These are phyloP conservation scores for Astrothelium macrocarpum DNA, from an alignment of 495 filamentous ascomycete species.

Conservation along the genomic window DNA sequence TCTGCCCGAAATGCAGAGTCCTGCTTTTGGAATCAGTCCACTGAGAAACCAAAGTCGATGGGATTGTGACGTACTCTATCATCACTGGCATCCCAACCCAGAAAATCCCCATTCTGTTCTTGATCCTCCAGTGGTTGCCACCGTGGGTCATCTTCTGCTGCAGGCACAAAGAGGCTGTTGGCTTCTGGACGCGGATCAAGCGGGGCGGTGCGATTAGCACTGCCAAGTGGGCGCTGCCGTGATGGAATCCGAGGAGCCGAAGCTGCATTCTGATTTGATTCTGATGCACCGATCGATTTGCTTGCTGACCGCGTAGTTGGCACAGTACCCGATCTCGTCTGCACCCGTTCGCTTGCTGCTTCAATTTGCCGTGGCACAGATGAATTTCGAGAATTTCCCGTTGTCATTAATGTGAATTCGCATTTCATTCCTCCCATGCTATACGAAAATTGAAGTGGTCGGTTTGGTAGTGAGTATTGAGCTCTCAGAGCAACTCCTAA, in stretches of 20 bases:
- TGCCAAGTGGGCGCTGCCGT: background rate
- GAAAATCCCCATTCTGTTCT: slow-evolving; percentile 54
- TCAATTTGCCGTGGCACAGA: slow-evolving; percentile 30
- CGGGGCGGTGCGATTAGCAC: background rate
- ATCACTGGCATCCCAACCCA: slow-evolving; percentile 73
- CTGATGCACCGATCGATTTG: slow-evolving; percentile 17
- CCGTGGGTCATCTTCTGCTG: slow-evolving; percentile 57
- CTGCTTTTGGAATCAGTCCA: slow-evolving; percentile 9
- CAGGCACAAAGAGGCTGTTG: slow-evolving; percentile 69
- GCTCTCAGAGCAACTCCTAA: slow-evolving; percentile 60
- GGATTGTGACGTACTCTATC: slow-evolving; percentile 35
- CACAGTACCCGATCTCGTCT: background rate
- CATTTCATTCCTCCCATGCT: slow-evolving; percentile 60
- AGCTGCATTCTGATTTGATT: slow-evolving; percentile 18
- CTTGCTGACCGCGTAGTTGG: slow-evolving; percentile 4
- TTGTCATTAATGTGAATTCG: slow-evolving; percentile 91
- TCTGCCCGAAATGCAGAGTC: slow-evolving; percentile 29
- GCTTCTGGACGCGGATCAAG: slow-evolving; percentile 57
- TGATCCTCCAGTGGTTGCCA: slow-evolving; percentile 77
- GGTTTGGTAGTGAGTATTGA: slow-evolving; percentile 68
- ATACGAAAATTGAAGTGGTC: slow-evolving; percentile 78
- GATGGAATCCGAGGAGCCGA: background rate
- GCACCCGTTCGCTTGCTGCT: background rate
- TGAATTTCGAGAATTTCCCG: slow-evolving; percentile 55
- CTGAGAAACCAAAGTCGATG: slow-evolving; percentile 17